Evolutionary conservation across 2,329 filamentous ascomycete genomes (phyloP), one percentile per base, ranked within the genome.

Genomic region (Xenoacremonium recifei): DNA sequence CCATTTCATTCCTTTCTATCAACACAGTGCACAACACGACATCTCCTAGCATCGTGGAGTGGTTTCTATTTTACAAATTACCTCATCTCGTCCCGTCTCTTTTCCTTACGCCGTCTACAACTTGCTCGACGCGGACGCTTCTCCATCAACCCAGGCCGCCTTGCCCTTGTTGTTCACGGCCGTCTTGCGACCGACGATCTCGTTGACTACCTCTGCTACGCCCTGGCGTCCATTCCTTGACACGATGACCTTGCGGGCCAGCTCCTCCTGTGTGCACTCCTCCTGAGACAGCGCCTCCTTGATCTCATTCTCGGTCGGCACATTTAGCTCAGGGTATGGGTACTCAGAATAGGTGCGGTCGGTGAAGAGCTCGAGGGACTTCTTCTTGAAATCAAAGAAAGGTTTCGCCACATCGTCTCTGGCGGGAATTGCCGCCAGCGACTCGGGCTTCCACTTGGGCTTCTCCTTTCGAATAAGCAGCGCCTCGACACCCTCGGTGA

Each of bases 401-500:
- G 73, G 70, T 38, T 84, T 73, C 6, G 71, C 65, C 27, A 92
- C 74, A 37, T 72, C 61, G 16, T 78, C 72, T 34, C 72, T 62
- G 23, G 23, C 7, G 13, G 73, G 65, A 40, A 95, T 79, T 27
- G 85, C 82, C n/a, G 80, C 75, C 2, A 97, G 74, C 6, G 77
- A 80, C 32, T 78, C 75, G 4, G 90, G 91, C 50, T 85, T 66
- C 93, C 93, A 99, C 47, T 76, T 71, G 2, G 91, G 87, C 17
- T 73, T 73, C 50, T 69, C 54, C 68, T 89, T 89, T 59, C 81
- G 76, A 55, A 93, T 78, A 30, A 99, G 76, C 36, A 85, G 78
- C 18, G 89, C 85, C 38, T 81, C 81, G n/a, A 99, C 92, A 40
- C 93, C 93, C 68, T 95, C 89, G 32, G 83, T 83, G 60, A 99